Evolutionary conservation across 371 early-diverging fungal species (phyloP).

Genomic region (Mucor racemosus): DNA sequence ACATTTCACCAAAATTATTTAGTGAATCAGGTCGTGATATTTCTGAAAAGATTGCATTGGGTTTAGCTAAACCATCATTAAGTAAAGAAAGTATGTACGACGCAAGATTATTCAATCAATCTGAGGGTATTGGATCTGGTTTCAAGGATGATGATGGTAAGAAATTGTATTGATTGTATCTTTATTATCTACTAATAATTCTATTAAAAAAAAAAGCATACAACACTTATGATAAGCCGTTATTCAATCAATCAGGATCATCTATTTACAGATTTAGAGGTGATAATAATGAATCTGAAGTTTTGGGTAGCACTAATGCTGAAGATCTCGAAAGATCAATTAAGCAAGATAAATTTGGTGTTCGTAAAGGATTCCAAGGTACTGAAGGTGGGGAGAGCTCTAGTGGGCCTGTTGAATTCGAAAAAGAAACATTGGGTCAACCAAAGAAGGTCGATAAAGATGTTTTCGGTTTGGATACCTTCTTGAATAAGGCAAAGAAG

Average conservation of each 20-base stretch:
- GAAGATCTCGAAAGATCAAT: constrained; percentile 77
- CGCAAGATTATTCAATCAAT: constrained; percentile 91
- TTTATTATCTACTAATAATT: not conserved
- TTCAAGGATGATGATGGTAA: constrained; percentile 86
- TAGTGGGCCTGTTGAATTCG: constrained; percentile 93
- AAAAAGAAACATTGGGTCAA: constrained; percentile 64
- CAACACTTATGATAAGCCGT: constrained; percentile 87
- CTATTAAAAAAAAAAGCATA: constrained; percentile 56
- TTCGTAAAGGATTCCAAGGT: constrained; percentile 70
- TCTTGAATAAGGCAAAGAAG: constrained; percentile 61
- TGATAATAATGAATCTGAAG: constrained; percentile 66
- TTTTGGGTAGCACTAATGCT: constrained; percentile 68
- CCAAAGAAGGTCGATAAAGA: constrained; percentile 35
- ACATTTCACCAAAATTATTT: not conserved
- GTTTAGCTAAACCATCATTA: constrained; percentile 89
- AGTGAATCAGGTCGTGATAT: constrained; percentile 88
- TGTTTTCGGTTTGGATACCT: constrained; percentile 69
- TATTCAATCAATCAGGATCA: constrained; percentile 76
- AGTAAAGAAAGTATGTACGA: constrained; percentile 93
- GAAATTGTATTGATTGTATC: not conserved
- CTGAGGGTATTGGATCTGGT: constrained; percentile 84
- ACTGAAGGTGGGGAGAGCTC: constrained; percentile 60
- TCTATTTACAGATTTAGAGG: constrained; percentile 85
- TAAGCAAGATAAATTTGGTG: constrained; percentile 71
- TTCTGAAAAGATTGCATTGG: constrained; percentile 97